These are phyloP conservation scores for Elsinoe necatrix DNA, from an alignment of 2,329 filamentous ascomycete genomes.

Conservation along the genomic window DNA sequence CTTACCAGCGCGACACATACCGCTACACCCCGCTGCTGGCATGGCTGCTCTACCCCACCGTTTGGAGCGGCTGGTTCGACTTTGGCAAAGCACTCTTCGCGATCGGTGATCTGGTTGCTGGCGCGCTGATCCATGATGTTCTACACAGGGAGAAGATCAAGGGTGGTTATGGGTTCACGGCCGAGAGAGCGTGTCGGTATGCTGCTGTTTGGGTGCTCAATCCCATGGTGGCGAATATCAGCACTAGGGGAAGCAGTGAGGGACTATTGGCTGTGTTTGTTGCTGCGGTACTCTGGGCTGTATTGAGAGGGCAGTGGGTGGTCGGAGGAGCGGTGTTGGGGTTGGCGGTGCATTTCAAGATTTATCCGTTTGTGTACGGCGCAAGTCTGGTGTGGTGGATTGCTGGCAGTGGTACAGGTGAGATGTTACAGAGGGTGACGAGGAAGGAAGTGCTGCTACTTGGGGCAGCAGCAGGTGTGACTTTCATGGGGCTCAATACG, in stretches of 20 bases:
- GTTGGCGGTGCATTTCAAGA: slow-evolving; percentile 90
- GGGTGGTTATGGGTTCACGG: slow-evolving; percentile 38
- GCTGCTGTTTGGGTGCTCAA: slow-evolving; percentile 90
- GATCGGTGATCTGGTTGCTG: slow-evolving; percentile 70
- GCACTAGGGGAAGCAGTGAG: slow-evolving; percentile 88
- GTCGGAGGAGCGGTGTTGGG: slow-evolving; percentile 71
- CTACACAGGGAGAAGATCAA: slow-evolving; percentile 29
- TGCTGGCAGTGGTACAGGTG: slow-evolving; percentile 42
- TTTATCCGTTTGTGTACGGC: slow-evolving; percentile 96
- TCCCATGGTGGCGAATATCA: slow-evolving; percentile 96
- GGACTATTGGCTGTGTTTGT: slow-evolving; percentile 81
- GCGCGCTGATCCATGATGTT: slow-evolving; percentile 61
- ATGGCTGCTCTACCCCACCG: slow-evolving; percentile 80
- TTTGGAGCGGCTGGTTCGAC: slow-evolving; percentile 60
- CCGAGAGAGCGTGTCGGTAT: slow-evolving; percentile 58
- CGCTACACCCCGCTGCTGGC: slow-evolving; percentile 91
- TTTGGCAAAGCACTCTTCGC: slow-evolving; percentile 87
- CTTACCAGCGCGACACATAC: slow-evolving; percentile 88
- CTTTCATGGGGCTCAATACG: slow-evolving; percentile 65
- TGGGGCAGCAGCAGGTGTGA: slow-evolving; percentile 29
- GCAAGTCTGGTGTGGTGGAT: slow-evolving; percentile 74
- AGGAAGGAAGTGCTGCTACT: not conserved
- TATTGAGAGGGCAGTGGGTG: slow-evolving; percentile 51
- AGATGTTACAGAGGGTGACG: slow-evolving; percentile 5
- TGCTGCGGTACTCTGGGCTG: slow-evolving; percentile 74